Percentiles rank a stretch among this genome's conserved stretches.
These are phyloP conservation scores for Trichosanthes truncata DNA, from an alignment of 306 rosid genomes.

Conservation along the genomic window DNA sequence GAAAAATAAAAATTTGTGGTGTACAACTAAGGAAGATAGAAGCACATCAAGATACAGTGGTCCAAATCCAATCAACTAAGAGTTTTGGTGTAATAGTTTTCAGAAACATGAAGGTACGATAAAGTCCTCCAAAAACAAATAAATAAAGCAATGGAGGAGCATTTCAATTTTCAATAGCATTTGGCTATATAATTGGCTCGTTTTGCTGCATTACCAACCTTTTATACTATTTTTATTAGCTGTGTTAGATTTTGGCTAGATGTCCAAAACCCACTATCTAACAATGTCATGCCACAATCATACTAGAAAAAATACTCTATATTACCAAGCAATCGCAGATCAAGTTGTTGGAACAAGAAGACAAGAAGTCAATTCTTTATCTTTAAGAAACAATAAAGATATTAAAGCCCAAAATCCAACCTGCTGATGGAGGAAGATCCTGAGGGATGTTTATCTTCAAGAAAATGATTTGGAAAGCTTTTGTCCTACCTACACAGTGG, in stretches of 20 bases:
- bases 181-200: not conserved
- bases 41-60: not conserved
- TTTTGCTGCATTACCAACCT: not conserved
- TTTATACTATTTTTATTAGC: not conserved
- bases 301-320: not conserved
- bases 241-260: not conserved
- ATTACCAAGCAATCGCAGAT: not conserved
- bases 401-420: not conserved
- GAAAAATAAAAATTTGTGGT: not conserved
- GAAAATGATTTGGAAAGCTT: constrained; percentile 2
- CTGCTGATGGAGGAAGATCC: constrained; percentile 10
- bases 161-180: not conserved
- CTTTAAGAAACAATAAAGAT: not conserved
- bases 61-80: not conserved
- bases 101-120: not conserved
- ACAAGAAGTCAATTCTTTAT: not conserved
- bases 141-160: not conserved
- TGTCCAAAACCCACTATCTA: constrained; percentile 1
- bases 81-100: not conserved
- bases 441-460: not conserved
- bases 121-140: not conserved
- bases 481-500: not conserved
- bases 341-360: constrained; percentile 6
- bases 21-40: not conserved
- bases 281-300: not conserved